Conservation (phyloP, 768 basidiomycete genomes). For the Trametes cubensis region DNA sequence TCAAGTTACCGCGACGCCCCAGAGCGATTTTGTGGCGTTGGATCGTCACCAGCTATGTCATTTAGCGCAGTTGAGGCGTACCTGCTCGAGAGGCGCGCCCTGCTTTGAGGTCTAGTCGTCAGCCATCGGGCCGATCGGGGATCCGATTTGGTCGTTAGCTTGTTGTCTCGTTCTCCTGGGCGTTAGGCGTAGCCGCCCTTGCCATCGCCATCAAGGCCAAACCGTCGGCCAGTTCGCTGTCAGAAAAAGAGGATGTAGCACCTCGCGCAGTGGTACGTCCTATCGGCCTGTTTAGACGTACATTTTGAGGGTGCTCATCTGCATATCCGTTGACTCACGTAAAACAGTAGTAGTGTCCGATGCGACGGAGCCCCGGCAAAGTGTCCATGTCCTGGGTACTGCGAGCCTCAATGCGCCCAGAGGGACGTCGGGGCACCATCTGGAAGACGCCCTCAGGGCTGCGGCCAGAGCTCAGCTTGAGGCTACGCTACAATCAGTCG, state of each 20-base stretch:
- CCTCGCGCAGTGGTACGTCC: not conserved
- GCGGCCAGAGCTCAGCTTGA: no score
- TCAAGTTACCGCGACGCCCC: not conserved
- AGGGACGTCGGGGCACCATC: no score
- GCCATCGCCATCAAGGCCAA: not conserved
- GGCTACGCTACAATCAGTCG: no score
- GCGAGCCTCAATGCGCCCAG: not conserved
- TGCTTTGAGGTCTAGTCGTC: not conserved
- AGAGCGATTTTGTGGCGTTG: not conserved
- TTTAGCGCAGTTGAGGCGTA: not conserved
- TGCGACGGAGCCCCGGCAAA: not conserved
- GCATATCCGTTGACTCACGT: not conserved
- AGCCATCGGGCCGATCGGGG: not conserved
- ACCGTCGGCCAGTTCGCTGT: not conserved
- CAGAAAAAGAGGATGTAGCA: not conserved
- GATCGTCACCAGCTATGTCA: constrained; percentile 10
- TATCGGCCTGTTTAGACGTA: not conserved
- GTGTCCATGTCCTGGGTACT: not conserved
- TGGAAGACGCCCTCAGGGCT: no score
- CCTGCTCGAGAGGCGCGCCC: not conserved
- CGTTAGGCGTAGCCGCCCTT: not conserved
- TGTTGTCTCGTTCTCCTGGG: not conserved
- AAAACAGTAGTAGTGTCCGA: not conserved
- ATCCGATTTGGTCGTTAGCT: constrained; percentile 2
- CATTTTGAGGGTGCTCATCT: not conserved